Conservation (phyloP, 2,329 filamentous ascomycete species). For the Colletotrichum musae region DNA sequence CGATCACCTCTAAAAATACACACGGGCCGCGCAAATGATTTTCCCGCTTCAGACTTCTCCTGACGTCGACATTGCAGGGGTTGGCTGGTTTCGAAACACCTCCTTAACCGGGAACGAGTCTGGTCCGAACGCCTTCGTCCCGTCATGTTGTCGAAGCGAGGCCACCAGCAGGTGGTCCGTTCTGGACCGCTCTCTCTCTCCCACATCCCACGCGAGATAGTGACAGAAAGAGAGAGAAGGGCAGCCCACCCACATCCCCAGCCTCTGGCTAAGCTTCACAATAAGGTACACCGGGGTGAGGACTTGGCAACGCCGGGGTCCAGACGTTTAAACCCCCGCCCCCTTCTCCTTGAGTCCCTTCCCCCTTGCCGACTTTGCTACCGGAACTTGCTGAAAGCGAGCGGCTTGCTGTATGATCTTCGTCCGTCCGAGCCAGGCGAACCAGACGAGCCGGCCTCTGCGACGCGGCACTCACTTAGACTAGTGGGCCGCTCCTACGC, state of each 20-base stretch:
- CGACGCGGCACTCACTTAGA: constrained; percentile 29
- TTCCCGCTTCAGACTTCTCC: constrained; percentile 17
- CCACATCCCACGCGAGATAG: constrained; percentile 7
- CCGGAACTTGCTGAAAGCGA: constrained; percentile 38
- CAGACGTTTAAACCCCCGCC: constrained; percentile 16
- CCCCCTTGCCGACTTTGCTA: constrained; percentile 38
- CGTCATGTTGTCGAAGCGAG: constrained; percentile 17
- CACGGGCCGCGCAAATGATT: constrained; percentile 29
- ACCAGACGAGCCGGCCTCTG: constrained; percentile 13
- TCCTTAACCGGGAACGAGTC: constrained; percentile 31
- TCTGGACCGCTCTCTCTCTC: constrained; percentile 16
- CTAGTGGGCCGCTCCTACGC: constrained; percentile 36
- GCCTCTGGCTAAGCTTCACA: constrained; percentile 30
- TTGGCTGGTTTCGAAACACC: constrained; percentile 38
- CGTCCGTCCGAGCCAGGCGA: constrained; percentile 10
- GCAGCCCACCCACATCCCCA: constrained; percentile 14
- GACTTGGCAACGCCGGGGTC: constrained; percentile 34
- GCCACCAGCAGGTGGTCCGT: constrained; percentile 17
- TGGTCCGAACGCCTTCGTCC: constrained; percentile 38
- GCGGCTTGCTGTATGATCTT: constrained; percentile 37
- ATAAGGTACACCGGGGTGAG: constrained; percentile 39
- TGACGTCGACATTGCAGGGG: constrained; percentile 24
- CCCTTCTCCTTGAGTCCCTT: constrained; percentile 16
- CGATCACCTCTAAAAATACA: constrained; percentile 15
- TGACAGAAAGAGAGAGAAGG: too few species aligned